phyloP scores from a whole-genome alignment of 31 red algal genomes.

The Odonthalia washingtoniensis region DNA sequence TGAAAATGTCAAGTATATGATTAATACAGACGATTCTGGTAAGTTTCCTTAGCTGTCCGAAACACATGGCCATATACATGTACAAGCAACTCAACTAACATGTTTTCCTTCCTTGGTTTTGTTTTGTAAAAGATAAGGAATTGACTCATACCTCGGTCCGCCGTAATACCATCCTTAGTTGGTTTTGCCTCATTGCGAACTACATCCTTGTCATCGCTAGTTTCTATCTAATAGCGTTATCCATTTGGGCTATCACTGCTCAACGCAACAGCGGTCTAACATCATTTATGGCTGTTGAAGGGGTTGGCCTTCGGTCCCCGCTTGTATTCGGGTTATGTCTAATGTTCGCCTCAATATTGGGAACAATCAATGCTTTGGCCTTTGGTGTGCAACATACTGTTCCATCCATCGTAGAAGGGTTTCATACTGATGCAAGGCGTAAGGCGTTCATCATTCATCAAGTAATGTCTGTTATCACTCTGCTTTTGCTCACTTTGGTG shows the following conservation, averaged over 20 bases:
- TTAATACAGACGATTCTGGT: background rate
- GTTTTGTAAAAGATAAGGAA: slow-evolving; percentile 4
- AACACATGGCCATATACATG: too few relatives aligned
- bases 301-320: slow-evolving; percentile 48
- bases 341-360: slow-evolving; percentile 21
- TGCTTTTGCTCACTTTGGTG: slow-evolving; percentile 44
- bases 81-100: too few relatives aligned
- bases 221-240: slow-evolving; percentile 24
- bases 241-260: slow-evolving; percentile 51
- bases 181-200: slow-evolving; percentile 43
- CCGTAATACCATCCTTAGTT: slow-evolving; percentile 57
- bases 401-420: slow-evolving; percentile 43
- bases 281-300: slow-evolving; percentile 43
- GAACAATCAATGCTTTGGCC: slow-evolving; percentile 38
- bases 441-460: slow-evolving; percentile 60
- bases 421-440: slow-evolving; percentile 17
- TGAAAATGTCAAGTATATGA: slow-evolving; percentile 41
- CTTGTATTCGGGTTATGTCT: slow-evolving; percentile 44
- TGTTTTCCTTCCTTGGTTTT: too few relatives aligned
- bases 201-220: slow-evolving; percentile 34
- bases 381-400: slow-evolving; percentile 51
- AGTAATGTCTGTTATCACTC: slow-evolving; percentile 33
- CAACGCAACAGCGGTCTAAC: slow-evolving; percentile 60
- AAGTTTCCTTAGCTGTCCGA: too few relatives aligned
- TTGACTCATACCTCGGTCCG: slow-evolving; percentile 30